These are phyloP conservation scores for Emericellopsis atlantica DNA, from an alignment of 2,329 filamentous ascomycete species.

Conservation along the genomic window DNA sequence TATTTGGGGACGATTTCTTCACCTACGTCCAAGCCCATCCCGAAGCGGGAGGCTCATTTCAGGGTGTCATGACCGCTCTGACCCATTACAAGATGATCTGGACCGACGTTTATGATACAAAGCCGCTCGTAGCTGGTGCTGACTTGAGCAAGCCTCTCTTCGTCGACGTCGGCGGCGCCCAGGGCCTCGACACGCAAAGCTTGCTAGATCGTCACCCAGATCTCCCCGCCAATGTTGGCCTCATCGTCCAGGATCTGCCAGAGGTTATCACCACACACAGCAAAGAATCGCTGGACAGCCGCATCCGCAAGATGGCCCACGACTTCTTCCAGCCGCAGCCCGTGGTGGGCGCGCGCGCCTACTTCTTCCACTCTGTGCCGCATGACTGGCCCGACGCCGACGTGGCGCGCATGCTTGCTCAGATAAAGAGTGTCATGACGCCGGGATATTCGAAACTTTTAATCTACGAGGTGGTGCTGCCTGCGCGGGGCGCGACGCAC, in stretches of 20 bases:
- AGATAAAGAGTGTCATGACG: slow-evolving; percentile 18
- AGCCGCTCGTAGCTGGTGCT: slow-evolving; percentile 7
- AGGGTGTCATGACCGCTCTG: slow-evolving; percentile 19
- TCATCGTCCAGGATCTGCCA: slow-evolving; percentile 24
- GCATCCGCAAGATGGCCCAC: slow-evolving; percentile 7
- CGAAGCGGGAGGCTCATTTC: slow-evolving; percentile 14
- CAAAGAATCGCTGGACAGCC: slow-evolving; percentile 8
- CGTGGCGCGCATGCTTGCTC: slow-evolving; percentile 13
- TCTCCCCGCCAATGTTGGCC: slow-evolving; percentile 11
- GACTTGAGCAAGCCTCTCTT: slow-evolving; percentile 10
- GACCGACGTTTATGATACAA: slow-evolving; percentile 16
- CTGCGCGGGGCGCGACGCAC: slow-evolving; percentile 14
- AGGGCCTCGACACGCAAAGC: slow-evolving; percentile 19
- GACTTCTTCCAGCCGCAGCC: slow-evolving; percentile 12
- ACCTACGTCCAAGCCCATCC: slow-evolving; percentile 14
- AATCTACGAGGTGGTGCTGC: slow-evolving; percentile 20
- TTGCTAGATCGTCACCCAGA: slow-evolving; percentile 17
- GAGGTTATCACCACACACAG: slow-evolving; percentile 15
- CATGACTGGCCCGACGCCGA: slow-evolving; percentile 23
- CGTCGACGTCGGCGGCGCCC: slow-evolving; percentile 25
- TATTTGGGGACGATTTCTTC: slow-evolving; percentile 16
- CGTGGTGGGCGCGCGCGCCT: slow-evolving; percentile 13
- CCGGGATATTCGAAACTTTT: slow-evolving; percentile 20
- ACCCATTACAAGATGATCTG: slow-evolving; percentile 19
- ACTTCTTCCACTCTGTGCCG: slow-evolving; percentile 22